Percentiles rank a stretch among this genome's conserved stretches.
Evolutionary conservation across 768 basidiomycete species (phyloP).

Genomic region (Boletus subcaerulescens): DNA sequence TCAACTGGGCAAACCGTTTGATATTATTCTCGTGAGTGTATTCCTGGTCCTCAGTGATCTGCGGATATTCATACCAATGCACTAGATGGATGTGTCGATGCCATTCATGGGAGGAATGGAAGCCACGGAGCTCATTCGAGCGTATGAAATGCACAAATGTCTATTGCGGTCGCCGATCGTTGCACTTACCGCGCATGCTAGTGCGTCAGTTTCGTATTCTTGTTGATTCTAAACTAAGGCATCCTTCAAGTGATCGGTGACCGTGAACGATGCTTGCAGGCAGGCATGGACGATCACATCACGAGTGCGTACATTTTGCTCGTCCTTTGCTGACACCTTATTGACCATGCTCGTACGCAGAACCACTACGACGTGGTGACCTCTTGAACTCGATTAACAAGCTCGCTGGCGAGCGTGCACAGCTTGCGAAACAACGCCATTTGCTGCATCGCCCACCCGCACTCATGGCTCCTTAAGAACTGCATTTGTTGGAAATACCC

Average conservation of each 20-base stretch:
- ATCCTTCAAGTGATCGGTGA: constrained; percentile 76
- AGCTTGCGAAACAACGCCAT: constrained; percentile 30
- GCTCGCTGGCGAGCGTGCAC: constrained; percentile 64
- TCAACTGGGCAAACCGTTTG: constrained; percentile 70
- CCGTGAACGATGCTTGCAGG: constrained; percentile 69
- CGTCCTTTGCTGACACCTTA: background rate
- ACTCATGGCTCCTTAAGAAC: constrained; percentile 24
- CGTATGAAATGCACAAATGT: constrained; percentile 72
- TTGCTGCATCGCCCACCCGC: constrained; percentile 33
- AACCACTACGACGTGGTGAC: constrained; percentile 77
- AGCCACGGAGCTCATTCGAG: constrained; percentile 88
- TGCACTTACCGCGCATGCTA: constrained; percentile 95
- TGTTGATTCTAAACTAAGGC: constrained; percentile 6
- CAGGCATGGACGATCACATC: constrained; percentile 83
- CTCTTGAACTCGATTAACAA: constrained; percentile 80
- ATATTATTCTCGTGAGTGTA: constrained; percentile 81
- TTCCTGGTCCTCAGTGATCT: background rate
- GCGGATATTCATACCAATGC: constrained; percentile 1
- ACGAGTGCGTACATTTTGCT: constrained; percentile 53
- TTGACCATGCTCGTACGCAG: constrained; percentile 34
- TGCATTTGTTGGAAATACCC: constrained; percentile 1
- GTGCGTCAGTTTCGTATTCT: constrained; percentile 45
- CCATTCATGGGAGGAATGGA: constrained; percentile 99
- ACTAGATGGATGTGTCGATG: constrained; percentile 97
- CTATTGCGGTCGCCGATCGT: constrained; percentile 85